A percentile compares a stretch with the other conserved stretches of the same genome.
phyloP scores from a whole-genome alignment of 257 asterid genomes.

The Lavandula angustifolia region DNA sequence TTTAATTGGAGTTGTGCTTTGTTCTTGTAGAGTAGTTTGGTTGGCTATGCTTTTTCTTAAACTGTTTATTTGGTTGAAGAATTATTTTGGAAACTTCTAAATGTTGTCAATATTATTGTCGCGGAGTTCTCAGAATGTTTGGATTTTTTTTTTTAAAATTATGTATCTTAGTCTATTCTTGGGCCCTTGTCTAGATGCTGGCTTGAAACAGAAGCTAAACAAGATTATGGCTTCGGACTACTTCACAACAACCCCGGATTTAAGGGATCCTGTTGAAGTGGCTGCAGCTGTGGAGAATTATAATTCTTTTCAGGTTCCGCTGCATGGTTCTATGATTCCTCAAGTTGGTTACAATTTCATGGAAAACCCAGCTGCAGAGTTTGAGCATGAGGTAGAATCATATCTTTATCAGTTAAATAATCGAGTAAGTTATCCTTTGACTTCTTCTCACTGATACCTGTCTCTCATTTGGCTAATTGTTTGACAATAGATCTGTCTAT shows the following conservation, averaged over 20 bases:
- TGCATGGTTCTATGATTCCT: constrained; percentile 39
- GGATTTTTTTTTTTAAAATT: constrained; percentile 17
- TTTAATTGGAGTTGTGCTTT: background rate
- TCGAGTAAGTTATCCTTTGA: constrained; percentile 1
- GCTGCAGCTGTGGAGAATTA: constrained; percentile 57
- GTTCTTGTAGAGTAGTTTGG: constrained; percentile 2
- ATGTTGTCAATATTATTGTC: constrained; percentile 1
- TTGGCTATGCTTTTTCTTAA: background rate
- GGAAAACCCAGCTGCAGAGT: constrained; percentile 41
- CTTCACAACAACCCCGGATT: constrained; percentile 54
- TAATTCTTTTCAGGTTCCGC: constrained; percentile 49
- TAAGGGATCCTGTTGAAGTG: constrained; percentile 60
- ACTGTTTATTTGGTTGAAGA: background rate
- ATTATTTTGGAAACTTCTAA: background rate
- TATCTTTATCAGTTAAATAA: background rate
- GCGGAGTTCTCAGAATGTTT: constrained; percentile 5
- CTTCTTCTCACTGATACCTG: constrained; percentile 2
- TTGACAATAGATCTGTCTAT: background rate
- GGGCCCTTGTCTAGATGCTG: constrained; percentile 46
- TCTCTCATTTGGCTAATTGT: constrained; percentile 10
- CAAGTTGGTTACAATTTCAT: constrained; percentile 30
- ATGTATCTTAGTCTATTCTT: constrained; percentile 15
- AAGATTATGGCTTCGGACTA: constrained; percentile 66
- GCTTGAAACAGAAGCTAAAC: constrained; percentile 55
- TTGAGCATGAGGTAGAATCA: constrained; percentile 52